Evolutionary conservation across 805 yeast genomes (phyloP).

Genomic region (Teunomyces kruisii): DNA sequence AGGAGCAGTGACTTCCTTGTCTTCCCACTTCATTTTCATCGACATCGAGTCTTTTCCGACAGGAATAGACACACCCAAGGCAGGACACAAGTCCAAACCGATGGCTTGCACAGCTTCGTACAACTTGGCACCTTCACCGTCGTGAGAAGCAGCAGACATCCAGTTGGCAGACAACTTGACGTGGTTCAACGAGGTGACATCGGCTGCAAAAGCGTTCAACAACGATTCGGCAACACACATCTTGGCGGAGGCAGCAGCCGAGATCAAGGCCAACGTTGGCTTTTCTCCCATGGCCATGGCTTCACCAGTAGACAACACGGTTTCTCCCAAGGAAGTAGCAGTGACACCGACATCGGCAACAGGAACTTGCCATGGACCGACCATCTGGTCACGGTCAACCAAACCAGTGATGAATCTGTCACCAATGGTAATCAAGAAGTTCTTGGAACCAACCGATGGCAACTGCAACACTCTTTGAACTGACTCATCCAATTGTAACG

Average conservation of each 20-base stretch:
- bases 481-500: constrained; percentile 57
- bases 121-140: constrained; percentile 91
- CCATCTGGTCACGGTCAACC: constrained; percentile 96
- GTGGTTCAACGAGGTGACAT: constrained; percentile 68
- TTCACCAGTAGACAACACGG: constrained; percentile 80
- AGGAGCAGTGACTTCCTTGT: constrained; percentile 94
- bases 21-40: constrained; percentile 97
- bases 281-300: constrained; percentile 97
- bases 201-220: constrained; percentile 86
- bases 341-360: constrained; percentile 98
- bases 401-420: constrained; percentile 97
- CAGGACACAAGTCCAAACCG: constrained; percentile 93
- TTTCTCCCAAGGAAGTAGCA: constrained; percentile 80
- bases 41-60: constrained; percentile 99
- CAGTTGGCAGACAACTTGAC: constrained; percentile 94
- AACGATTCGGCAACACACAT: constrained; percentile 95
- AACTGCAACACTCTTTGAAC: constrained; percentile 78
- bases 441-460: constrained; percentile 94
- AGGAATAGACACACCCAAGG: constrained; percentile 86
- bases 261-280: constrained; percentile 84
- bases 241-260: constrained; percentile 89
- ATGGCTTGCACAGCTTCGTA: constrained; percentile 97
- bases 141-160: constrained; percentile 97
- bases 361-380: constrained; percentile 99
- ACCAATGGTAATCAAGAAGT: constrained; percentile 94